A percentile compares a stretch with the other conserved stretches of the same genome.
phyloP scores from a whole-genome alignment of 257 asterid species.

The Nicotiana tabacum region DNA sequence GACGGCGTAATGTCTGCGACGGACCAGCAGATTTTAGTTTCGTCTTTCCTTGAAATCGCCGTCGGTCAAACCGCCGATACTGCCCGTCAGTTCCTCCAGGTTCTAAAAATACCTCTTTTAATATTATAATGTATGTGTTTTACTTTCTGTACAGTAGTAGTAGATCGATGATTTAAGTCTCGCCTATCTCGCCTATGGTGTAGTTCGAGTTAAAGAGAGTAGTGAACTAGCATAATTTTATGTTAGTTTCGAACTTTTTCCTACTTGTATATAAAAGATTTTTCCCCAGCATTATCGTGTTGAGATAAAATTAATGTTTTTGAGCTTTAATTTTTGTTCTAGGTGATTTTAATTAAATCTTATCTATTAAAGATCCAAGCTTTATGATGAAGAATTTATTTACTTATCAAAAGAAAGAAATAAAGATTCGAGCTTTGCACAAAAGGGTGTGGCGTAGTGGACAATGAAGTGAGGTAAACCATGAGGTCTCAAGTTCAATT shows the following conservation, averaged over 20 bases:
- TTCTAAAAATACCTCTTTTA: constrained; percentile 1
- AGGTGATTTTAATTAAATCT: not conserved
- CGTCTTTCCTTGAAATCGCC: constrained; percentile 82
- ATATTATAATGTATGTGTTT: not conserved
- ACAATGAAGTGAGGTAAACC: too few species aligned
- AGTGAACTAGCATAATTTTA: too few species aligned
- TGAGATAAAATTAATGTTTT: not conserved
- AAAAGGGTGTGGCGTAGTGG: not conserved
- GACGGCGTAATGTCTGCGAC: constrained; percentile 43
- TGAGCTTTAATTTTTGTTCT: not conserved
- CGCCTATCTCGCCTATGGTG: too few species aligned
- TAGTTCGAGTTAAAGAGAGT: too few species aligned
- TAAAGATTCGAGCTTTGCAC: not conserved
- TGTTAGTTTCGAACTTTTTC: too few species aligned
- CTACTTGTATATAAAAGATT: too few species aligned
- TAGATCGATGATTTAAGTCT: not conserved
- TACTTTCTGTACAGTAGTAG: not conserved
- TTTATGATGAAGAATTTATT: not conserved
- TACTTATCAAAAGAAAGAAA: not conserved
- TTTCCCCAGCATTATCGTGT: not conserved
- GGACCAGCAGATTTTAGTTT: constrained; percentile 61
- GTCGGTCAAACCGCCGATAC: constrained; percentile 75
- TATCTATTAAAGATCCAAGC: not conserved
- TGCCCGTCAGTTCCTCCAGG: constrained; percentile 93
- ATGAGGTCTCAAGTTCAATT: too few species aligned